Base-by-base conservation (phyloP, 78 protist genomes). In the Dictyostelium capitatum region DNA sequence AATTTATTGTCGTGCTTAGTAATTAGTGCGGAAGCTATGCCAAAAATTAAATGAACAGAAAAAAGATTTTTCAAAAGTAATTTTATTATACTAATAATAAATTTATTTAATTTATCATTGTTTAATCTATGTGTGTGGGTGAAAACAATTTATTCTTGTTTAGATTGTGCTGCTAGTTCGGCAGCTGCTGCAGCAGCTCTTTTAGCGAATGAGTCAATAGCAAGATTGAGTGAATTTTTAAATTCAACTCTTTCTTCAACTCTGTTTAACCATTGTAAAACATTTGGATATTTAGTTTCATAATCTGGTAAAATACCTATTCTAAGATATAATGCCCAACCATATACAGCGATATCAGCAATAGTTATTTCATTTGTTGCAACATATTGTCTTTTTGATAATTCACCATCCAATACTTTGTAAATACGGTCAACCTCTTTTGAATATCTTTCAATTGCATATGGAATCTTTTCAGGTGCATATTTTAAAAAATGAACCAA, bases 271-370 rank as follows among this genome's bases (percentile, higher is more conserved):
- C 80, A 74, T 74, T 48, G 47, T 15, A 47, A 47, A 74, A 23
- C 19, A 5, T 74, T 48, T 74, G 57, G 41, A 23, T 32, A 74
- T 48, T 10, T 4, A 19, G 37, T 47, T n/a, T 74, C n/a, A 56
- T 59, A 74, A 47, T 46, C 80, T 37, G 12, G 1, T 23, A 20
- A 12, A n/a, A 9, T 0, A n/a, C 20, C 20, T 2, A 32, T n/a
- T 19, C 12, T 37, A 9, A 74, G 10, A 5, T 74, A 74, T 9
- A 69, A 30, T 11, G 20, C 62, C 90, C 90, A 82, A 48, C 67
- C 46, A 15, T 17, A 70, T 30, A 70, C 41, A 2, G 73, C 25
- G 6, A 83, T 73, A 57, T 83, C 91, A 30, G 91, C 91, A 59
- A 83, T 73, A 0, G 91, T 43, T 6, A 41, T n/a, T 11, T 50